Evolutionary conservation across 352 stramenopile genomes (phyloP), one percentile per base, ranked within the genome.

Genomic region (Pythium brachiatum): DNA sequence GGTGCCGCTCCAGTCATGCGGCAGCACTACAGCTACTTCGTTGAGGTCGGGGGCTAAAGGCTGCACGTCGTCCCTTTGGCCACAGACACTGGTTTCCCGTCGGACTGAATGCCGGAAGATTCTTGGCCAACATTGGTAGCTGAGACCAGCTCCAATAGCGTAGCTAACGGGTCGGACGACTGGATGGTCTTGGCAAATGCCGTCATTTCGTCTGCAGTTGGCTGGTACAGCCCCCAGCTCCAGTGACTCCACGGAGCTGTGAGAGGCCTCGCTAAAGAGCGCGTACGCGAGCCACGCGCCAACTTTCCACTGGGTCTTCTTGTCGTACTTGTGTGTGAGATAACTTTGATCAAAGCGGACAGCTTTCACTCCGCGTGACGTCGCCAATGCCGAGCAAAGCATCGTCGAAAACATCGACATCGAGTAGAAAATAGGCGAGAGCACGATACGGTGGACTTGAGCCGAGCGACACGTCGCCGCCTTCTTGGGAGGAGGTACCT

Each of bases 101-200:
- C 36, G 4, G 36, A 44, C 4, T 7, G 36, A 21, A 44, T 20
- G 16, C 3, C 36, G 4, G 16, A 12, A 15, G 26, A 4, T 18
- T 0, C 20, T 2, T 61, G 27, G n/a, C 52, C 11, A 7, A 23
- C 4, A 1, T 47, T n/a, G 12, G 20, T 1, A 15, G 16, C 23
- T 7, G 2, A 29, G 41, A 13, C 27, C 4, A 61, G 18, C 23
- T 50, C 43, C 56, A 43, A 62, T 21, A 62, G 31, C 20, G 16
- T 21, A 7, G 29, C 31, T 0, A 62, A 20, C 16, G 56, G n/a
- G 9, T 62, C 44, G 6, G 9, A 48, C 8, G 44, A 36, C 16
- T 25, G 13, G 43, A 41, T 62, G 9, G 25, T 29, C 56, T 55
- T 62, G 3, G 43, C 7, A 12, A 54, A 38, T 27, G 56, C 56